phyloP scores from a whole-genome alignment of 495 filamentous ascomycete species.

The Neurospora hispaniola region DNA sequence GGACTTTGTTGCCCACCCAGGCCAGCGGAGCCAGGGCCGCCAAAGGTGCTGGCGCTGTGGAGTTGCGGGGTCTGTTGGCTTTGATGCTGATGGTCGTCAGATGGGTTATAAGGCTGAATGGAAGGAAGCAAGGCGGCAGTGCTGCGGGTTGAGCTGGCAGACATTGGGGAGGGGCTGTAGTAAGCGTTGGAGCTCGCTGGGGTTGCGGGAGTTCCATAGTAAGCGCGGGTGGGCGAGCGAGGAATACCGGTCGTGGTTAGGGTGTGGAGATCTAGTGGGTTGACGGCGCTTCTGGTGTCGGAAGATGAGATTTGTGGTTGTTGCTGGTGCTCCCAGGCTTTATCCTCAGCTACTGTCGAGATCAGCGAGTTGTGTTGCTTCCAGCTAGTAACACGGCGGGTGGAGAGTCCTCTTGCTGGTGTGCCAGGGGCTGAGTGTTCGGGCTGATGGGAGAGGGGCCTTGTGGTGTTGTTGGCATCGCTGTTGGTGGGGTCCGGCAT shows the following conservation, averaged over 20 bases:
- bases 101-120: slow-evolving; percentile 27
- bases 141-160: slow-evolving; percentile 22
- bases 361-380: slow-evolving; percentile 9
- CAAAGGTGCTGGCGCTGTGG: slow-evolving; percentile 13
- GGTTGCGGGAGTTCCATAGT: slow-evolving; percentile 6
- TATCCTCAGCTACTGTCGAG: slow-evolving; percentile 3
- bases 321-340: slow-evolving; percentile 3
- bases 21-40: slow-evolving; percentile 1
- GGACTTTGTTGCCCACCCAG: slow-evolving; percentile 13
- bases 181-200: slow-evolving; percentile 18
- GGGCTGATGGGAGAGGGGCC: background rate
- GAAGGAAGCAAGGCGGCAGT: slow-evolving; percentile 27
- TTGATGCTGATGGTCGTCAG: slow-evolving; percentile 25
- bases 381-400: slow-evolving; percentile 13
- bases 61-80: slow-evolving; percentile 7
- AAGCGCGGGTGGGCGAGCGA: slow-evolving; percentile 11
- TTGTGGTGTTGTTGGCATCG: slow-evolving; percentile 1
- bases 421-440: background rate
- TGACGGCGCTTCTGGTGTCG: slow-evolving; percentile 1
- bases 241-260: slow-evolving; percentile 14
- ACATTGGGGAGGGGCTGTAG: slow-evolving; percentile 23
- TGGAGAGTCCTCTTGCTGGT: background rate
- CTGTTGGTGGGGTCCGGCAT: background rate
- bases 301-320: background rate
- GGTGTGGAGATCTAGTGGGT: slow-evolving; percentile 5